Percentiles rank a stretch among this genome's conserved stretches.
phyloP scores from a whole-genome alignment of 2,329 filamentous ascomycete genomes.

The Ophiostoma sp. region DNA sequence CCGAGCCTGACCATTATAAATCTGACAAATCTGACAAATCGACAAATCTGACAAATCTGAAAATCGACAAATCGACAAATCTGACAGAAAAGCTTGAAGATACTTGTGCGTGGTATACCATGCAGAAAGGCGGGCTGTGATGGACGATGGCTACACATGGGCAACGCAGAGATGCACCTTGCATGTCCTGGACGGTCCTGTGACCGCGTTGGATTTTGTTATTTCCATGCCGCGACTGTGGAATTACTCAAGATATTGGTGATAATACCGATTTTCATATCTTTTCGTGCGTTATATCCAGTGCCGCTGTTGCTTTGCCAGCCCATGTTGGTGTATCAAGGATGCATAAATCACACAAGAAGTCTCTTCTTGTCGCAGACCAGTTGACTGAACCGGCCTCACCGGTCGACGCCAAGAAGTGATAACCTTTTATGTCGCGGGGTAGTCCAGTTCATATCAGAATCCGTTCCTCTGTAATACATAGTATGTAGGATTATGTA shows the following conservation, averaged over 20 bases:
- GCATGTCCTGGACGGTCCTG: background rate
- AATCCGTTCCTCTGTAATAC: no score
- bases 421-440: background rate
- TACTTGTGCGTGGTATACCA: background rate
- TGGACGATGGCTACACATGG: background rate
- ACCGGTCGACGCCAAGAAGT: background rate
- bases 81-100: background rate
- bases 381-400: background rate
- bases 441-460: background rate
- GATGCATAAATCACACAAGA: background rate
- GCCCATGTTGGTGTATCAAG: background rate
- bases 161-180: background rate
- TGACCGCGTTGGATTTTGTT: background rate
- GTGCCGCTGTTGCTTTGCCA: background rate
- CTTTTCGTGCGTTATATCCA: background rate
- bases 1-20: background rate
- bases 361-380: background rate
- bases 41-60: background rate
- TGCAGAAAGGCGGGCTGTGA: background rate
- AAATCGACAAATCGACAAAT: no score
- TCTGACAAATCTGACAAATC: background rate
- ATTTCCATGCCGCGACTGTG: background rate
- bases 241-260: background rate
- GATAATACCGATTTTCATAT: background rate
- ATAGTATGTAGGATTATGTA: background rate